Base-by-base conservation (phyloP, 345 rosid species). In the Populus alba region DNA sequence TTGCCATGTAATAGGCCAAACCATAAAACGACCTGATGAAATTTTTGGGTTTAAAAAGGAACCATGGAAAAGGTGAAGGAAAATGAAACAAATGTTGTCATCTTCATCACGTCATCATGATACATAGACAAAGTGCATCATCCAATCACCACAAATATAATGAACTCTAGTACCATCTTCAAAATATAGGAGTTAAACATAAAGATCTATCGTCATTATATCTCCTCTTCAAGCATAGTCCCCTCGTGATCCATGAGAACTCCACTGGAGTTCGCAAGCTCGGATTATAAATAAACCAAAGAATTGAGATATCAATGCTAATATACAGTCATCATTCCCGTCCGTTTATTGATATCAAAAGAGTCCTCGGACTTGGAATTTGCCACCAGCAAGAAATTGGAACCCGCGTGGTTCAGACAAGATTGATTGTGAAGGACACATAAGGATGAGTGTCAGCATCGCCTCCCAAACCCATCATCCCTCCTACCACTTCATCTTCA, bases 361-460 rank as follows among this genome's bases (percentile, higher is more conserved):
- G 51, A 81, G 77, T 78, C 47, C 79, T 61, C 22, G 62, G 74
- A 39, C 72, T 23, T 8, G 73, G 66, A 83, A 63, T 51, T 73
- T 68, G 47, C 66, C n/a, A 37, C 18, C 68, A 39, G 51, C 66
- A 47, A 57, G 61, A 37, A 74, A 73, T 77, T 17, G 6, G 51
- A 13, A 49, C 77, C 16, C 7, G 43, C 67, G 43, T 75, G 63
- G 31, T 79, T 93, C 85, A 95, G 39, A 82, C 87, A 80, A 96
- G 86, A 87, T 91, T 96, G 90, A 97, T 92, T 6, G 99, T 92
- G 94, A 94, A 91, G 76, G 95, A 94, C 75, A 94, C 97, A 16
- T 97, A 97, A 0, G 98, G 95, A 82, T 96, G 81, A 18, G 90
- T 41, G 72, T 92, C 99, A 0, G 87, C 83, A 25, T 97, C 99